phyloP scores from a whole-genome alignment of 2,329 filamentous ascomycete species.

The Colletotrichum tabaci region DNA sequence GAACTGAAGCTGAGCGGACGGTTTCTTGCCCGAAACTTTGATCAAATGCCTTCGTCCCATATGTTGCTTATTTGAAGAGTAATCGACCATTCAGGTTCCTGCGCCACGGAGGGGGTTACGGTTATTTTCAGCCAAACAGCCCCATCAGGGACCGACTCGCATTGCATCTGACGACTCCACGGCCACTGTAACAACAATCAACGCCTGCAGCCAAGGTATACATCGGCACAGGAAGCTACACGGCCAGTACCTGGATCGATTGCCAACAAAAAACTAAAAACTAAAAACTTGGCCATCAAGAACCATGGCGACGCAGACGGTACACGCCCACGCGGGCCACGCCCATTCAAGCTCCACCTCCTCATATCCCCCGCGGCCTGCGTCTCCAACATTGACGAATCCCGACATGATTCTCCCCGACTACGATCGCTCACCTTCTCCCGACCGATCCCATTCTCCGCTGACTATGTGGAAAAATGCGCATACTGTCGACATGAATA shows the following conservation, averaged over 20 bases:
- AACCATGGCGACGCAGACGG: slow-evolving; percentile 52
- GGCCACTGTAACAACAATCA: slow-evolving; percentile 36
- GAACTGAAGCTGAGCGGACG: slow-evolving; percentile 10
- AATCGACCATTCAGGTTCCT: slow-evolving; percentile 20
- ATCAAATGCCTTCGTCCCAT: slow-evolving; percentile 34
- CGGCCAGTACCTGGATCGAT: slow-evolving; percentile 17
- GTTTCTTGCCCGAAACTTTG: slow-evolving; percentile 28
- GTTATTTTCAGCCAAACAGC: slow-evolving; percentile 15
- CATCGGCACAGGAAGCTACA: slow-evolving; percentile 12
- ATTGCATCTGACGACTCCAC: slow-evolving; percentile 31
- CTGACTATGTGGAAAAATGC: slow-evolving; percentile 68
- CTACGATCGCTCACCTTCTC: slow-evolving; percentile 70
- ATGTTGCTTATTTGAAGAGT: slow-evolving; percentile 21
- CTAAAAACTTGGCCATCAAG: slow-evolving; percentile 19
- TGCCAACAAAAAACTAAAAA: not conserved
- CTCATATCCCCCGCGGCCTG: slow-evolving; percentile 68
- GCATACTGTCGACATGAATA: slow-evolving; percentile 53
- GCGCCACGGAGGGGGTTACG: slow-evolving; percentile 19
- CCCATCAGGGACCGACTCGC: slow-evolving; percentile 21
- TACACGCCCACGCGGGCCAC: slow-evolving; percentile 41
- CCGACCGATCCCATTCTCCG: slow-evolving; percentile 66
- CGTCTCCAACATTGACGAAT: slow-evolving; percentile 90
- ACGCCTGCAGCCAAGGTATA: slow-evolving; percentile 26
- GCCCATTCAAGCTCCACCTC: slow-evolving; percentile 45
- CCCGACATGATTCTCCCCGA: slow-evolving; percentile 95